Evolutionary conservation across 306 rosid species (phyloP).

Genomic region (Hippophae rhamnoides): DNA sequence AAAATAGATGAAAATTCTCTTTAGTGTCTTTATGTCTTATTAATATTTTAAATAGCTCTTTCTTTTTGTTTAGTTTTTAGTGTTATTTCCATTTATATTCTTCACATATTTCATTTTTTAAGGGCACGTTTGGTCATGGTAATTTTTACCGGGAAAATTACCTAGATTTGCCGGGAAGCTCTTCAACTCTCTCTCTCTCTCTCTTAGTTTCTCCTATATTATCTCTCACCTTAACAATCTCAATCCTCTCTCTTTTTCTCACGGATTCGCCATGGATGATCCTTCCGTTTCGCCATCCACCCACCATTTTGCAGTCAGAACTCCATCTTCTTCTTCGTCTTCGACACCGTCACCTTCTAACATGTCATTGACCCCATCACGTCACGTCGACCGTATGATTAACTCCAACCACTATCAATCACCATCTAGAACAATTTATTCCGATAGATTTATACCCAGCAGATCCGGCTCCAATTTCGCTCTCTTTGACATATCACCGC

Average conservation of each 20-base stretch:
- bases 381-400: constrained; percentile 66
- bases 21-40: no score
- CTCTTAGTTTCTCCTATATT: background rate
- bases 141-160: constrained; percentile 42
- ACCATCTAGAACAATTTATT: constrained; percentile 82
- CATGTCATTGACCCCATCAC: constrained; percentile 35
- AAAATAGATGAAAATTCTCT: no score
- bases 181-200: background rate
- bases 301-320: constrained; percentile 23
- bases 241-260: constrained; percentile 4
- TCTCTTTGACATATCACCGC: constrained; percentile 43
- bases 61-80: no score
- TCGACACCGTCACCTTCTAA: constrained; percentile 27
- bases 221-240: background rate
- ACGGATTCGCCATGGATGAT: constrained; percentile 45
- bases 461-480: constrained; percentile 78
- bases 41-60: no score
- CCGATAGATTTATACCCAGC: constrained; percentile 86
- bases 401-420: constrained; percentile 58
- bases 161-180: constrained; percentile 25
- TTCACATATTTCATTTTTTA: no score
- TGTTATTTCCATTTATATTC: background rate
- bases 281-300: constrained; percentile 16
- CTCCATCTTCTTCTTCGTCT: constrained; percentile 13
- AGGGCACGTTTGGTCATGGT: no score